phyloP scores from a whole-genome alignment of 2,329 filamentous ascomycete species.

The Clonostachys chloroleuca region DNA sequence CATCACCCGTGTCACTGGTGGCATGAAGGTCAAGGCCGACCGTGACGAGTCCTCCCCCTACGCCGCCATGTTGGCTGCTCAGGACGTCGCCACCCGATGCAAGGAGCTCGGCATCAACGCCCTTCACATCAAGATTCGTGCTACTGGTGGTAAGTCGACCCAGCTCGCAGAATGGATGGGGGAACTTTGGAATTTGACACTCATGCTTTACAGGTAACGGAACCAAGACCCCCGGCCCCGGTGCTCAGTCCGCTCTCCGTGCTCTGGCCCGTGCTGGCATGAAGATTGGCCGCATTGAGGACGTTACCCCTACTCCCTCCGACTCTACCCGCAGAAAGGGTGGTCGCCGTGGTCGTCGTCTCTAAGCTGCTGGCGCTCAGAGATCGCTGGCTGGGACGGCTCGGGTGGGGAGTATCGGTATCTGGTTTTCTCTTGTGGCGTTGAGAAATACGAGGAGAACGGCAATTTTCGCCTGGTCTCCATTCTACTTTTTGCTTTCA shows the following conservation, averaged over 20 bases:
- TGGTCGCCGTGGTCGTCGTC: slow-evolving; percentile 99
- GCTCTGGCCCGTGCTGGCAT: slow-evolving; percentile 98
- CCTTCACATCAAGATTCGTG: slow-evolving; percentile 99
- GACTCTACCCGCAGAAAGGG: slow-evolving; percentile 99
- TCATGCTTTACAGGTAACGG: slow-evolving; percentile 67
- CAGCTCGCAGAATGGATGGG: not conserved
- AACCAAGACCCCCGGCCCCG: slow-evolving; percentile 99
- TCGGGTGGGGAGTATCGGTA: slow-evolving; percentile 19
- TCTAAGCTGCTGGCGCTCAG: slow-evolving; percentile 52
- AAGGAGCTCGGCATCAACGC: slow-evolving; percentile 73
- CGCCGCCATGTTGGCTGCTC: slow-evolving; percentile 99
- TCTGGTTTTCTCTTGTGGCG: slow-evolving; percentile 54
- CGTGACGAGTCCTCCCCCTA: slow-evolving; percentile 99
- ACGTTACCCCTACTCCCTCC: slow-evolving; percentile 98
- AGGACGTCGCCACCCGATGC: slow-evolving; percentile 89
- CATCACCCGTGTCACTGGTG: slow-evolving; percentile 99
- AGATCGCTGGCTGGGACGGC: slow-evolving; percentile 17
- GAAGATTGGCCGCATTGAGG: slow-evolving; percentile 99
- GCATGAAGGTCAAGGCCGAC: slow-evolving; percentile 99
- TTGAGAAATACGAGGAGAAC: slow-evolving; percentile 71
- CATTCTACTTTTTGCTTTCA: slow-evolving; percentile 40
- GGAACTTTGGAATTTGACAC: not conserved
- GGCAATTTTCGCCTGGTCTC: slow-evolving; percentile 61
- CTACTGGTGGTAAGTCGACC: slow-evolving; percentile 77
- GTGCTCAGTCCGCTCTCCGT: slow-evolving; percentile 98